Evolutionary conservation across 495 filamentous ascomycete genomes (phyloP), one percentile per base, ranked within the genome.

Genomic region (Friedmanniomyces simplex): DNA sequence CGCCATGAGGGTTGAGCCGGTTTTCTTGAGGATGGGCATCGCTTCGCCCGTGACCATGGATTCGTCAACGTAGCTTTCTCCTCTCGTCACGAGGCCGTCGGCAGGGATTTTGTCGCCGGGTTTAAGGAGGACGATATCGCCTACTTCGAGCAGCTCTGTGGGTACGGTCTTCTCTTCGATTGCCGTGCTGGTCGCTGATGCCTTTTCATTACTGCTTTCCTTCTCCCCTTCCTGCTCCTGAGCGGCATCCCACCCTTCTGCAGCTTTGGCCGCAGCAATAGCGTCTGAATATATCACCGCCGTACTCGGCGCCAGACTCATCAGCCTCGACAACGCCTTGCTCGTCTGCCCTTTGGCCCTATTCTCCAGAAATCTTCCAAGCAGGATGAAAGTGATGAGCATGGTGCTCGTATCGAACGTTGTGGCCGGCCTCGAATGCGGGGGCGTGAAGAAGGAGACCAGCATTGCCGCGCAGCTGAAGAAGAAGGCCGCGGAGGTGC

Each of bases 1-100:
- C n/a, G 89, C 93, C 67, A 96, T 90, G 39, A 97, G 72, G 42
- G 81, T 68, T 66, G 81, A 83, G 1, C 88, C 89, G 62, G 87
- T 86, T 54, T 77, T 79, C 69, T 97, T 99, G 58, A 87, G 81
- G 36, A 97, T 89, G 0, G 91, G 90, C 74, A 95, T 86, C 1
- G 91, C 85, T 73, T 99, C 93, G 53, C 93, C 93, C 13, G 94
- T 99, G 41, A 99, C 90, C 94, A 97, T 97, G 66, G 89, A 95
- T 69, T 99, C 93, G 64, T 99, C 89, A 41, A 97, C 82, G 66
- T 91, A 96, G 24, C 87, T 91, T 71, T 96, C 88, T 11, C 93
- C 93, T 26, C 84, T 77, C 45, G 89, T 87, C 48, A 99, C 82
- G 34, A 80, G 77, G 21, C 93, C 93, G 69, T 99, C 93, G 0